Evolutionary conservation across 2,329 filamentous ascomycete genomes (phyloP).

Genomic region (Dendryphion nanum): DNA sequence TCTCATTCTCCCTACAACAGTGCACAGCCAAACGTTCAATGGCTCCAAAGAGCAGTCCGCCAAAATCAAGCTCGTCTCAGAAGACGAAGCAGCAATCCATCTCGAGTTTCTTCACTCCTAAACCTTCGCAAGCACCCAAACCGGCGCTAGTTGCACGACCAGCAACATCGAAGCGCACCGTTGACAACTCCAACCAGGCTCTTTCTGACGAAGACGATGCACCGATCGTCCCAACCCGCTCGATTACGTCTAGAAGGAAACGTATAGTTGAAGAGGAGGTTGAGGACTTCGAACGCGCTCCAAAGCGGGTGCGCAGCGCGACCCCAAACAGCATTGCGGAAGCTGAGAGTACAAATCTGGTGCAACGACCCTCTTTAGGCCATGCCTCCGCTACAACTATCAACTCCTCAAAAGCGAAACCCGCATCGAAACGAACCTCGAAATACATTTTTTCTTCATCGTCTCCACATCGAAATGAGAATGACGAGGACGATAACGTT

Average conservation of each 20-base stretch:
- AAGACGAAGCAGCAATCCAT: slow-evolving; percentile 76
- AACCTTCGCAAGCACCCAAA: slow-evolving; percentile 37
- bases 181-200: slow-evolving; percentile 1
- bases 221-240: slow-evolving; percentile 7
- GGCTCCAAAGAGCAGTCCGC: slow-evolving; percentile 37
- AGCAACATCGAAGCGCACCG: neutral
- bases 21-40: no score
- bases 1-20: no score
- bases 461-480: slow-evolving; percentile 32
- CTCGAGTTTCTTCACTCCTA: slow-evolving; percentile 74
- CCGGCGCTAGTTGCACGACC: slow-evolving; percentile 2
- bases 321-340: slow-evolving; percentile 10
- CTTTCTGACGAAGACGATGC: slow-evolving; percentile 15
- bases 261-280: slow-evolving; percentile 39
- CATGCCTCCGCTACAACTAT: slow-evolving; percentile 20
- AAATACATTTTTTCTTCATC: slow-evolving; percentile 60
- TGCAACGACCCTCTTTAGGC: slow-evolving; percentile 19
- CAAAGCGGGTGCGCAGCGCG: slow-evolving; percentile 37
- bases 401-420: slow-evolving; percentile 31
- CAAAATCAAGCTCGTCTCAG: slow-evolving; percentile 33
- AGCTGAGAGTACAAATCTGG: slow-evolving; percentile 9
- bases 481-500: slow-evolving; percentile 46
- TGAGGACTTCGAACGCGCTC: slow-evolving; percentile 27
- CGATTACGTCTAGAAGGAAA: slow-evolving; percentile 17
- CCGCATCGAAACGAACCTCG: slow-evolving; percentile 52